Conservation (phyloP, 805 yeast species). For the Monosporozyma unispora region DNA sequence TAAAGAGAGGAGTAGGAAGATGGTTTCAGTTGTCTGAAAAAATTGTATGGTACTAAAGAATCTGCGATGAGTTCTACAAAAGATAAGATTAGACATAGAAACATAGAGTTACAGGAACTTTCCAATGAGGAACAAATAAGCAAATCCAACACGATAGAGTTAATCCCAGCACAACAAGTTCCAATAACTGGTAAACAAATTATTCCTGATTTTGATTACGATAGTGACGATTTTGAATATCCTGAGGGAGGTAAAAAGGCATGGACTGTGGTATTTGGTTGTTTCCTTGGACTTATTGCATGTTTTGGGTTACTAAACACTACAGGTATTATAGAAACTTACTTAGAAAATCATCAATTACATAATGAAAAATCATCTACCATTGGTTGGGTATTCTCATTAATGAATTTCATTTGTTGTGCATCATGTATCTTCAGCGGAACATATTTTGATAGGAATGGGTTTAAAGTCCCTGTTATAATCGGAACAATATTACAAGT, state of each 20-base stretch:
- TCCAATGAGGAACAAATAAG: too few species aligned
- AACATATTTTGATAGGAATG: constrained; percentile 46
- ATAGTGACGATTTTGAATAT: constrained; percentile 14
- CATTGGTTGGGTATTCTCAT: constrained; percentile 58
- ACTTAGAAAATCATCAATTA: constrained; percentile 48
- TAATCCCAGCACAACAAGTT: too few species aligned
- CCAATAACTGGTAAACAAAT: too few species aligned
- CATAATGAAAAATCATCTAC: constrained; percentile 36
- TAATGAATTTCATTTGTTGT: constrained; percentile 42
- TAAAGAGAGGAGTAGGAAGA: too few species aligned
- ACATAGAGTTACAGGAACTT: too few species aligned
- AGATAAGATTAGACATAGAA: too few species aligned
- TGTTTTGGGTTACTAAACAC: constrained; percentile 50
- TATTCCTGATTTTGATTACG: background rate
- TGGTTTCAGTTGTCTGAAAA: too few species aligned
- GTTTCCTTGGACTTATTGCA: constrained; percentile 46
- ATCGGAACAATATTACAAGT: constrained; percentile 36
- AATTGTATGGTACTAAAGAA: too few species aligned
- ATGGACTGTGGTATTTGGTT: constrained; percentile 47
- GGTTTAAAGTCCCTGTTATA: constrained; percentile 36
- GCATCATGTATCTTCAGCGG: constrained; percentile 45
- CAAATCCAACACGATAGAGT: too few species aligned
- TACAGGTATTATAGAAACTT: constrained; percentile 55
- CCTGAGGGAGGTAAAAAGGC: constrained; percentile 59
- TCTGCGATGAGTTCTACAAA: too few species aligned